Base-by-base conservation (phyloP, 129 eudicot species). In the Apium graveolens region DNA sequence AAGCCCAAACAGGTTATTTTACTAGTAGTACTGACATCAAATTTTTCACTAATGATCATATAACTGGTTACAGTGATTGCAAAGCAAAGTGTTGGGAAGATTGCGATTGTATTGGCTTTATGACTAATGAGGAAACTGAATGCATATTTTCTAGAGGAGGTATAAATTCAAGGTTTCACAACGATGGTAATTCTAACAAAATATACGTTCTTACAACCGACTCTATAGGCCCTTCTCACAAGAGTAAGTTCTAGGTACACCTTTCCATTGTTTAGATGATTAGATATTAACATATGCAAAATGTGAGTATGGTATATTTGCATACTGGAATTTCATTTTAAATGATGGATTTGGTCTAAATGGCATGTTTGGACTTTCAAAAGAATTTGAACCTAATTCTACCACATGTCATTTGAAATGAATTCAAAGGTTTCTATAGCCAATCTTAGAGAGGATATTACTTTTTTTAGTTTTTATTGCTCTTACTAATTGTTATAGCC, bases 51-150 rank as follows among this genome's bases (percentile, higher is more conserved):
- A 46, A 3, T 65, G 35, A n/a, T 21, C 87, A 73, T 75, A 26
- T 82, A 3, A 85, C 82, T 42, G 82, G 87, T 77, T 29, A 78
- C 51, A 81, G 89, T 38, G 96, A 90, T 71, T 90, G 96, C 77
- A 78, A 78, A 42, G 75, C 53, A 5, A 80, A 18, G 35, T 87
- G 96, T 31, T 87, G 87, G 87, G 76, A 84, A 45, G 72, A 87
- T 43, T 90, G 91, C n/a, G 77, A 68, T 1, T 90, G 94, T 78
- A 66, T 80, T 24, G 95, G 82, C 57, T 87, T 78, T 74, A 32
- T 9, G 13, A 68, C 43, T 34, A 65, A 51, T 68, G 35, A 39
- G 26, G 71, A 60, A 14, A 80, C 76, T 46, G 88, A 80, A 11
- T 88, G 86, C 48, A n/a, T 63, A 20, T 48, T 79, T 13, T 83